Evolutionary conservation across 2,329 filamentous ascomycete genomes (phyloP), one percentile per base, ranked within the genome.

Genomic region (Nannizziopsis barbatae): DNA sequence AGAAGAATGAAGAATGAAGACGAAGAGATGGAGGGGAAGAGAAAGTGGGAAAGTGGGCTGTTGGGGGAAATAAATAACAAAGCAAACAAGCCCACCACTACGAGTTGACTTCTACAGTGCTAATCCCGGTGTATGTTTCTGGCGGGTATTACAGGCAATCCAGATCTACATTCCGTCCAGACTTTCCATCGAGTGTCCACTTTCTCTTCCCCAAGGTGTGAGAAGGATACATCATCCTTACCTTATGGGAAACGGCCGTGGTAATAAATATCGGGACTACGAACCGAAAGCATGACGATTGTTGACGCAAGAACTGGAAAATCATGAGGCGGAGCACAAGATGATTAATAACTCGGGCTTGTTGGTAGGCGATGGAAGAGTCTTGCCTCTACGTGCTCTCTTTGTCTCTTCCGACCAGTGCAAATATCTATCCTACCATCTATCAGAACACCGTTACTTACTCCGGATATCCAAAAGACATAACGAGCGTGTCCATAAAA

Each of bases 1-100:
- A 35, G 33, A 36, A 36, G 38, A 20, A 39, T 35, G 35, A 30
- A 45, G 20, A 39, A 44, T 32, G 45, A 42, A 40, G 17, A 15
- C 15, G 44, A 12, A 14, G 17, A 40, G 40, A 47, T 35, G 31
- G 27, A 27, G 35, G 17, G 31, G 14, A n/a, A 39, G 20, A 41
- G 44, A 42, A 14, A 46, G 40, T 15, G 35, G 27, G 40, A 50
- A 47, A 49, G 48, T 45, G 44, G 31, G 36, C 31, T 38, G 31
- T 33, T 32, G 18, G 14, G 33, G 12, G 22, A 50, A 50, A 49
- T 45, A 53, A 47, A 49, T 51, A 53, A 50, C 39, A 52, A 45
- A 40, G 37, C 45, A 41, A 47, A 47, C 40, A n/a, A n/a, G n/a
- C n/a, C n/a, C n/a, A n/a, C n/a, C n/a, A n/a, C n/a, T n/a, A n/a